Conservation (phyloP, 768 basidiomycete genomes). For the Porpolomopsis calyptriformis region DNA sequence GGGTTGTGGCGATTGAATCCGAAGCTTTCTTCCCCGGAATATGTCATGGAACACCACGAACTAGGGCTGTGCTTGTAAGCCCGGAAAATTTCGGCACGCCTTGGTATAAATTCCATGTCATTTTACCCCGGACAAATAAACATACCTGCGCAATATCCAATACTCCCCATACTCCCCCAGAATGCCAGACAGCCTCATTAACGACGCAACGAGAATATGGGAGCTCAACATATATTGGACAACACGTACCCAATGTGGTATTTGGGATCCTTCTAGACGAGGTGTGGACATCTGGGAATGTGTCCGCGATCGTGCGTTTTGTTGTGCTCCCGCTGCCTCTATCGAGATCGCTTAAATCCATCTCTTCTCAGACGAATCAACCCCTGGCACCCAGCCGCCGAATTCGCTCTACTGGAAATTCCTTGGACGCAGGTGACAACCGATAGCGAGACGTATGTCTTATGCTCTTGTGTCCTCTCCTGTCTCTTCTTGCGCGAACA, state of each 20-base stretch:
- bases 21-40: not conserved
- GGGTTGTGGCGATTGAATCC: not conserved
- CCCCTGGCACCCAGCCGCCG: conserved; percentile 38
- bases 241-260: conserved; percentile 55
- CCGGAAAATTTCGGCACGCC: not conserved
- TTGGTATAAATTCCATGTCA: not conserved
- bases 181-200: conserved; percentile 29
- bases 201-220: conserved; percentile 62
- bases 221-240: conserved; percentile 58
- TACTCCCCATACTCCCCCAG: not conserved
- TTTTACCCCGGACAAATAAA: not conserved
- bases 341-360: conserved; percentile 4
- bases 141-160: not conserved
- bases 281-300: conserved; percentile 75
- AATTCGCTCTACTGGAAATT: conserved; percentile 39
- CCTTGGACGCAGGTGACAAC: conserved; percentile 32
- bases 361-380: conserved; percentile 42
- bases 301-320: conserved; percentile 50
- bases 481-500: too few relatives aligned
- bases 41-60: not conserved
- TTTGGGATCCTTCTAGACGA: conserved; percentile 57
- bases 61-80: not conserved
- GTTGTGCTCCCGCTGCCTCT: conserved; percentile 2
- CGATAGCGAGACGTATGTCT: not conserved
- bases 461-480: too few relatives aligned